Evolutionary conservation across 2,329 filamentous ascomycete species (phyloP).

Genomic region (Cadophora malorum): DNA sequence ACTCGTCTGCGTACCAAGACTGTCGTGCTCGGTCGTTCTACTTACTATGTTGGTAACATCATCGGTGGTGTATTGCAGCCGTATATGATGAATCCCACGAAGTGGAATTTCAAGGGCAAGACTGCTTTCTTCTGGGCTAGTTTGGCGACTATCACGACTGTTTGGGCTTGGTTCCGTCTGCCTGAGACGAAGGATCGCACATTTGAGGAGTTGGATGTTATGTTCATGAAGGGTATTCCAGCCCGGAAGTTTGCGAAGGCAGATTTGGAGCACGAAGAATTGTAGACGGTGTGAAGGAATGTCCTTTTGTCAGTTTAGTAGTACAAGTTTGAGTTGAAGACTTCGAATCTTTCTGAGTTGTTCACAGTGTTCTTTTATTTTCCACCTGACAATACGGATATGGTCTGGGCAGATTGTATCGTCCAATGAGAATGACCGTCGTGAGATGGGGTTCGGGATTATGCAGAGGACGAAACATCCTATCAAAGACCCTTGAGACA

Average conservation of each 20-base stretch:
- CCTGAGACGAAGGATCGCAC: constrained; percentile 51
- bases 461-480: no score
- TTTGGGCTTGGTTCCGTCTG: constrained; percentile 59
- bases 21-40: constrained; percentile 41
- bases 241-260: constrained; percentile 30
- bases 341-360: no score
- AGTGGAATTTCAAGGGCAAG: constrained; percentile 48
- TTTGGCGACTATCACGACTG: constrained; percentile 46
- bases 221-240: constrained; percentile 31
- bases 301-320: not conserved
- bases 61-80: constrained; percentile 43
- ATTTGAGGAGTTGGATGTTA: constrained; percentile 36
- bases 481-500: not conserved
- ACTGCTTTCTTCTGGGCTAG: constrained; percentile 51
- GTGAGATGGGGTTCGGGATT: no score
- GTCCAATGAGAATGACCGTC: no score
- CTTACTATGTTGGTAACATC: constrained; percentile 47
- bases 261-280: constrained; percentile 16
- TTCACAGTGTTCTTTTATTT: no score
- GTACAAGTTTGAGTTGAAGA: no score
- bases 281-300: not conserved
- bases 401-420: no score
- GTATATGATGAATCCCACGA: constrained; percentile 53
- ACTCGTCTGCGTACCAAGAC: constrained; percentile 46
- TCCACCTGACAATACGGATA: no score